Evolutionary conservation across 345 rosid species (phyloP), one percentile per base, ranked within the genome.

Genomic region (Physaria fendleri): DNA sequence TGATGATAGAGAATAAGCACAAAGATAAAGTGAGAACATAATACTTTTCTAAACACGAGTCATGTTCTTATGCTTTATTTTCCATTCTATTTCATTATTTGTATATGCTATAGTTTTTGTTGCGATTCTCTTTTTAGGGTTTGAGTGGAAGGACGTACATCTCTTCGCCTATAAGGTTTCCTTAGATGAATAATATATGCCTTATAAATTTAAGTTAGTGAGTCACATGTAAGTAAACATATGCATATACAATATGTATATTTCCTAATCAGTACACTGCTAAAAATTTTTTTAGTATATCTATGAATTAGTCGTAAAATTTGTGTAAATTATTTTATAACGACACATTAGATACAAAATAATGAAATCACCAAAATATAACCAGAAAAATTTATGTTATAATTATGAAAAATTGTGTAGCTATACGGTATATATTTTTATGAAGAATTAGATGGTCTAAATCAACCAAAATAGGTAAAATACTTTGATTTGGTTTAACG

Each of bases 81-180:
- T 13, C 62, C 56, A 69, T 63, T 62, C 30, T 54, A 62, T 45
- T 62, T 67, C 68, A 61, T 54, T 62, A 53, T 37, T 53, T 28
- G 25, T 44, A 6, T 66, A 32, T 27, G 18, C 5, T 27, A 29
- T 66, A 13, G 17, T 13, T 14, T 59, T 29, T 53, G 15, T 43
- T 21, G n/a, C 38, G 30, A 61, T 62, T 69, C 50, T 25, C 43
- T 69, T 69, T 62, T 69, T 61, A 69, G 73, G 73, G 73, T 39
- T 69, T 69, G 35, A 62, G 63, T 62, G 68, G 68, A 18, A 42
- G 41, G 32, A 42, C 62, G 42, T 68, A n/a, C n/a, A n/a, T n/a
- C 61, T 68, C 73, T 68, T 68, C 62, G 50, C 43, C 68, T 37
- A 68, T 53, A 68, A 68, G 73, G 56, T 34, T 68, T 42, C 62